Evolutionary conservation across 768 basidiomycete genomes (phyloP), one percentile per base, ranked within the genome.

Genomic region (Podaxis sp.): DNA sequence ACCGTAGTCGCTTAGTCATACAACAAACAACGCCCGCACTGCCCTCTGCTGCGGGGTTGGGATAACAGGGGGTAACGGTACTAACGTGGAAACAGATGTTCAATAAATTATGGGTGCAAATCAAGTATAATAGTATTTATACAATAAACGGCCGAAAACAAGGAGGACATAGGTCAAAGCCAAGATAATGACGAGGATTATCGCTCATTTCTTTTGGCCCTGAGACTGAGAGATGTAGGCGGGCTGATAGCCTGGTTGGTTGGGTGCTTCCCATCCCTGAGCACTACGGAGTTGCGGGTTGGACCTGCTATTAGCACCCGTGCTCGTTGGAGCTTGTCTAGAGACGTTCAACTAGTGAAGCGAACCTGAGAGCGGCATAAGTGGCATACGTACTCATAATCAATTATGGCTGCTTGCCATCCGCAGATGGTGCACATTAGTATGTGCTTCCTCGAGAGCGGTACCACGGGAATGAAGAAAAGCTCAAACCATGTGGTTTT

Each of bases 361-460:
- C 33, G 19, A 40, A 56, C 36, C 24, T 19, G 17, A 6, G 44
- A 40, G 33, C 26, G 22, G 55, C 55, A 58, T 22, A 33, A 36
- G 44, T 13, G 13, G 33, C 8, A 22, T 22, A 52, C 59, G 72
- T 57, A 87, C 87, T 80, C 82, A 63, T 76, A 71, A 67, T 81
- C 80, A 17, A 57, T 26, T 68, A 80, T 76, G 2, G 80, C 79
- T 9, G 82, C 78, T 63, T 77, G 80, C 81, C 89, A 88, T 61
- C 87, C 84, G 69, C 90, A 93, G 63, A 87, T 89, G 24, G 78
- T 79, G 73, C 90, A 93, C 62, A 87, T 70, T 87, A 90, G 91
- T 56, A 92, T 74, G 59, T 82, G 83, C 59, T 82, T 82, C 53
- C 82, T 82, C 24, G 73, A 81, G 68, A 91, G 75, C 1, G 90